phyloP scores from a whole-genome alignment of 306 rosid species.

The Casuarina glauca region DNA sequence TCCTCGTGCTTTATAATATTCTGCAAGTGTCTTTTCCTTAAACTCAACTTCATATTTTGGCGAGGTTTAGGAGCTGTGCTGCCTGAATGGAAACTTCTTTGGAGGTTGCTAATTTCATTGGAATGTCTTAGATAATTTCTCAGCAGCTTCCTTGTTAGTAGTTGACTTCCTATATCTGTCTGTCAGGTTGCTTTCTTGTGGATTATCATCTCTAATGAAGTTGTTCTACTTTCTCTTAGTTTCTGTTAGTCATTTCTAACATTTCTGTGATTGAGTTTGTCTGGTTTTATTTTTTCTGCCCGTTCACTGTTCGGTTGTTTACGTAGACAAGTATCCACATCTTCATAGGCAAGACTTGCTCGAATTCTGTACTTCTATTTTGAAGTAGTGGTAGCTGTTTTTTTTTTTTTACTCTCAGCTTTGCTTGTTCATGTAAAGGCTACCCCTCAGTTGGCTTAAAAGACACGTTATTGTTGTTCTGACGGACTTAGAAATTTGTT shows the following conservation, averaged over 20 bases:
- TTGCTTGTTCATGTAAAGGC: neutral
- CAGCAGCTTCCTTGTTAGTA: neutral
- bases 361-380: neutral
- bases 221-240: neutral
- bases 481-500: neutral
- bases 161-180: neutral
- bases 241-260: neutral
- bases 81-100: slow-evolving; percentile 6
- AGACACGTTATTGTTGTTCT: neutral
- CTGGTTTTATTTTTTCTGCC: neutral
- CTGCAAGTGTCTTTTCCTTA: neutral
- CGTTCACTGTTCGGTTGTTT: neutral
- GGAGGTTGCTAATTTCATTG: neutral
- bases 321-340: neutral
- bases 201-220: neutral
- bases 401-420: neutral
- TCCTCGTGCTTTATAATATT: neutral
- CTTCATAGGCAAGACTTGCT: neutral
- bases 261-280: neutral
- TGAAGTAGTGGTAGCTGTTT: neutral
- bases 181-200: no score
- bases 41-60: neutral
- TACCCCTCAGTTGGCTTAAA: neutral
- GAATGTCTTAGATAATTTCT: neutral
- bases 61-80: neutral